Base-by-base conservation (phyloP, 441 rosid genomes). In the Populus trichocarpa region DNA sequence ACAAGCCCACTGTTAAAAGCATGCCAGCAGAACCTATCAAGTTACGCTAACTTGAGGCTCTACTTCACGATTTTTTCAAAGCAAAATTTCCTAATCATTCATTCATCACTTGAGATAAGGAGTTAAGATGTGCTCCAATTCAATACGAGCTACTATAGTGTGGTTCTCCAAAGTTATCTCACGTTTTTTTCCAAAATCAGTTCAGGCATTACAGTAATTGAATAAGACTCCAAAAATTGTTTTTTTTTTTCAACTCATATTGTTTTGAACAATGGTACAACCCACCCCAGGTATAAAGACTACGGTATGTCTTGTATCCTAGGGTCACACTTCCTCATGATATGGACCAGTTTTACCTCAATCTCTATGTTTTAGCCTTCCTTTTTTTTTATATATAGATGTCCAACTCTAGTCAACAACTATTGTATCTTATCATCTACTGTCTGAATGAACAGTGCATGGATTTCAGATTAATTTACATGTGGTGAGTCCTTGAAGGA, bases 1-100 rank as follows among this genome's bases (percentile, higher is more conserved):
- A 59, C 32, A 74, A 76, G 71, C 83, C 87, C 69, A 40, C 76
- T 2, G 38, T 46, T n/a, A 69, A 79, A 74, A 73, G 74, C 18
- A 10, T 18, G 14, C 26, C 71, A 70, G 61, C 25, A 70, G 46
- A 65, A 77, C 71, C 72, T 30, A 33, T 38, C 65, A 77, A 80
- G 70, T 59, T 35, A n/a, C 59, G 65, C 30, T 78, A 76, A 79
- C 57, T 33, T 9, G 32, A 30, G 20, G 67, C 72, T 74, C 57
- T 18, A 23, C 11, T 53, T 77, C 26, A 12, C 18, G 33, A 7
- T 32, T 36, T 14, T 53, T 76, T 77, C 32, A 16, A n/a, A 61
- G 22, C 8, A 40, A 11, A 80, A 42, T 75, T 22, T 61, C 25
- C 35, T 25, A 38, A 20, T 38, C 20, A 59, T 67, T 50, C 69